phyloP scores from a whole-genome alignment of 1,284 basidiomycete genomes.

The Exobasidium cylindrosporum region DNA sequence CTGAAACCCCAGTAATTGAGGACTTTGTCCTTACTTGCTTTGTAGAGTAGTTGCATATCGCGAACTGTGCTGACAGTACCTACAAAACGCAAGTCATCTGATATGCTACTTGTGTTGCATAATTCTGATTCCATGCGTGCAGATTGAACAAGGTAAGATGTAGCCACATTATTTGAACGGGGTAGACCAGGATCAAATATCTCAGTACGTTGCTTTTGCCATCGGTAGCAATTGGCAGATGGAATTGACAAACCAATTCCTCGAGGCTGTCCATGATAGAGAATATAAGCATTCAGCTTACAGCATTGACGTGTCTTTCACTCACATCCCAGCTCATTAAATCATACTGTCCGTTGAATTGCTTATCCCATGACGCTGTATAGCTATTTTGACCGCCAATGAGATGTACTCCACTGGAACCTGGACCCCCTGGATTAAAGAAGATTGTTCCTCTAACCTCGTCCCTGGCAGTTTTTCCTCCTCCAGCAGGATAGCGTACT shows the following conservation, averaged over 20 bases:
- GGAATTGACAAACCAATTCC: conserved; percentile 30
- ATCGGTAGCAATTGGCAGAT: conserved; percentile 32
- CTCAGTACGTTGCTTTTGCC: conserved; percentile 18
- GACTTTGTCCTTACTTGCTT: conserved; percentile 25
- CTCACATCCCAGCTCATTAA: conserved; percentile 18
- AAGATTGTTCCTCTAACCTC: conserved; percentile 31
- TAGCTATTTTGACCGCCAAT: conserved; percentile 17
- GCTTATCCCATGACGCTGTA: conserved; percentile 23
- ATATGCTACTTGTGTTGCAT: neutral
- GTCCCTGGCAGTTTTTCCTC: conserved; percentile 24
- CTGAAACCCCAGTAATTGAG: conserved; percentile 39
- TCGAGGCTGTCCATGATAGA: conserved; percentile 36
- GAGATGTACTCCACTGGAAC: too few relatives aligned
- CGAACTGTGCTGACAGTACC: conserved; percentile 5
- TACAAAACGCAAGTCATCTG: conserved; percentile 7
- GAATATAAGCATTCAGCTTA: too few relatives aligned
- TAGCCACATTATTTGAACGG: neutral
- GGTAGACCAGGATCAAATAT: neutral
- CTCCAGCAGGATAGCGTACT: conserved; percentile 35
- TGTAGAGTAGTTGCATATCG: conserved; percentile 34
- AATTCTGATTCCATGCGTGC: neutral
- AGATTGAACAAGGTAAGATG: neutral
- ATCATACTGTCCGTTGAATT: conserved; percentile 32
- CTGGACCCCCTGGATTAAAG: conserved; percentile 40
- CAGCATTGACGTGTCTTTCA: neutral